Evolutionary conservation across 2,329 filamentous ascomycete genomes (phyloP), one percentile per base, ranked within the genome.

Genomic region (Arthrobotrys pseudoclavata): DNA sequence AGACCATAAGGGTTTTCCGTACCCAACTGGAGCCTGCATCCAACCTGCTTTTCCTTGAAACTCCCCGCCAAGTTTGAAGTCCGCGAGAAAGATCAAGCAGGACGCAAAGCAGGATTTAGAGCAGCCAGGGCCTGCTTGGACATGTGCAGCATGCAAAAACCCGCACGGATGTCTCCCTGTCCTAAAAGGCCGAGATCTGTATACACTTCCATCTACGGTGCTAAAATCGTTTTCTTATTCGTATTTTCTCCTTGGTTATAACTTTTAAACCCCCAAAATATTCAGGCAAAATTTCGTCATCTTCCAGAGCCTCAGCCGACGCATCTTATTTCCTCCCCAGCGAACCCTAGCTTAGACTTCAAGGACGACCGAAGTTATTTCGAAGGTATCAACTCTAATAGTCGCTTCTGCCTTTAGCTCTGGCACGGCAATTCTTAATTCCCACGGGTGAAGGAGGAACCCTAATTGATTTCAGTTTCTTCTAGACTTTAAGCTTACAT

Each of bases 131-230:
- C 31, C 18, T 12, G 53, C 42, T 13, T 60, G 60, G 60, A 31
- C 69, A 57, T 55, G 34, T 72, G 69, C 50, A 62, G 55, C 62
- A 67, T 55, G 55, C 70, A 69, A 69, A 69, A 69, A 52, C 71
- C 71, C 66, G 72, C 72, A 76, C 71, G 60, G 64, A 69, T 76
- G 48, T 60, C 34, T 68, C 40, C 42, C 45, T 47, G 22, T 24
- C 37, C n/a, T 7, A 42, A 37, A 40, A 22, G 34, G 50, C 50
- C 63, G 34, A 45, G 31, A 63, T 48, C 63, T 45, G 52, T 62
- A 45, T 40, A 52, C 31, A 34, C 31, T 34, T 34, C 69, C 66
- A 37, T 2, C n/a, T 10, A 66, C 24, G 20, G 45, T 1, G 29
- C 24, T 12, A 26, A 12, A 15, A 15, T 40, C 26, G 29, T 20